Evolutionary conservation across 805 yeast species (phyloP), one percentile per base, ranked within the genome.

Genomic region (Metschnikowia gruessii): DNA sequence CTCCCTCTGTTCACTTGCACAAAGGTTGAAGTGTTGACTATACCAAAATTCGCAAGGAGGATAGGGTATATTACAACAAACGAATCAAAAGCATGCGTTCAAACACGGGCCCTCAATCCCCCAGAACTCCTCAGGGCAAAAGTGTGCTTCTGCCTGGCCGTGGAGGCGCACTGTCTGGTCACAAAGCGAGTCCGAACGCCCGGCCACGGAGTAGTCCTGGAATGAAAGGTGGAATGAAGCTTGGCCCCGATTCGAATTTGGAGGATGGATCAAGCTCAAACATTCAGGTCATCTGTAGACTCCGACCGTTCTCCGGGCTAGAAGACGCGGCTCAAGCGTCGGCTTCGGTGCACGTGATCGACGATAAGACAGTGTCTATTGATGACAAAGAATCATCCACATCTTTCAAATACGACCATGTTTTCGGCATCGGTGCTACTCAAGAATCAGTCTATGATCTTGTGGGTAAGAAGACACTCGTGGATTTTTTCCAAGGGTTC

Each of bases 401-500:
- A 21, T 46, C 53, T 7, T 87, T 81, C 55, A 75, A 82, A 0
- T 87, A 78, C 62, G 95, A 88, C 60, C 65, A 78, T 24, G 83
- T 85, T 0, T 87, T 87, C 56, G 73, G 65, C 6, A 69, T 74
- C 1, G 57, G 59, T 1, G 51, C 83, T 2, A 52, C 76, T 1
- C 96, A 88, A 59, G 57, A 58, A 2, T 81, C 80, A 4, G 69
- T 87, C 4, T 85, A 83, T 57, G 72, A 79, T 11, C 78, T 74
- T 56, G 76, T 87, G 0, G 76, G 85, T 4, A 59, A 68, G 33
- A 80, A 80, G 34, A 82, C 87, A 0, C 83, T 88, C 3, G 81
- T 80, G 35, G 92, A 85, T 51, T 71, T 87, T 26, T 74, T 85
- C 47, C 71, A 74, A 28, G 97, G 97, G 0, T 83, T 82, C 58